phyloP scores from a whole-genome alignment of 139 green algal species.

The Desmodesmus armatus region DNA sequence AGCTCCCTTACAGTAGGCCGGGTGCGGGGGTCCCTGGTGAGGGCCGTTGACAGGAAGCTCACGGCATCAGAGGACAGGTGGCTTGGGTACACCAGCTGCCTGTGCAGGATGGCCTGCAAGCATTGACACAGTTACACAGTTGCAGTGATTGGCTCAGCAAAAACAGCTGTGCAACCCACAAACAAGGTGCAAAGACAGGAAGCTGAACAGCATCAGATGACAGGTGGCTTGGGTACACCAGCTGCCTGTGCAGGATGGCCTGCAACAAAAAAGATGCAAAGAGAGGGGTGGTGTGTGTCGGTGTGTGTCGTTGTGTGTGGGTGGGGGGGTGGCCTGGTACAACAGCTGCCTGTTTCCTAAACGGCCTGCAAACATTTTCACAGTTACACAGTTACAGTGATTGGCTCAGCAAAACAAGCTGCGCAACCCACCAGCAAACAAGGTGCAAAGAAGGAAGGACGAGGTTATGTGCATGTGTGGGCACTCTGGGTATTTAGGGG shows the following conservation, averaged over 20 bases:
- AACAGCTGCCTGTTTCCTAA: too few relatives aligned
- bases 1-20: conserved; percentile 4
- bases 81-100: conserved; percentile 48
- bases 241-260: conserved; percentile 49
- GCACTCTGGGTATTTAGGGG: too few relatives aligned
- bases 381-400: not conserved
- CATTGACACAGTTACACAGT: not conserved
- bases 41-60: conserved; percentile 22
- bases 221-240: conserved; percentile 49
- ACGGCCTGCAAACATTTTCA: not conserved
- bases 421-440: too few relatives aligned
- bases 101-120: conserved; percentile 51
- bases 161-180: not conserved
- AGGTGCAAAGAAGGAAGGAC: conserved; percentile 9
- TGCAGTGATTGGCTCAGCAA: not conserved
- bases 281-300: too few relatives aligned
- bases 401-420: not conserved
- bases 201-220: conserved; percentile 28
- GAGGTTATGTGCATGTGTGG: too few relatives aligned
- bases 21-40: conserved; percentile 14
- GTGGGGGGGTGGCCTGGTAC: too few relatives aligned
- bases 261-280: too few relatives aligned
- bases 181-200: conserved; percentile 19
- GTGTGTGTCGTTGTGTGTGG: too few relatives aligned
- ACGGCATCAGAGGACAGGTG: conserved; percentile 25